These are phyloP conservation scores for Fusarium illudens DNA, from an alignment of 2,329 filamentous ascomycete genomes.

Conservation along the genomic window DNA sequence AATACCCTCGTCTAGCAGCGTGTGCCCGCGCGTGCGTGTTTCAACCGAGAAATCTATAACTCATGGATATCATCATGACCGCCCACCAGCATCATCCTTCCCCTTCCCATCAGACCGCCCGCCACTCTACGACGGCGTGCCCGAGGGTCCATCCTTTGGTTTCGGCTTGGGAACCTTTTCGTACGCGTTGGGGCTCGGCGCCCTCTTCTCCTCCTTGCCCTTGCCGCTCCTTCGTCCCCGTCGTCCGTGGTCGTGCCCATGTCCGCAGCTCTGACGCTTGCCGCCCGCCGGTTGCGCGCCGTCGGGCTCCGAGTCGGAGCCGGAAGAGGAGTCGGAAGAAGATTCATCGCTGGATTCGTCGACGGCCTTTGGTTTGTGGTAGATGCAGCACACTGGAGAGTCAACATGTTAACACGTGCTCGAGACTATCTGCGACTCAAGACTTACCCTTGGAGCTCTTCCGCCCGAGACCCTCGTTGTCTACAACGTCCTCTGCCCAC, in stretches of 20 bases:
- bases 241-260: conserved; percentile 40
- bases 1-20: not conserved
- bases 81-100: conserved; percentile 1
- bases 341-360: conserved; percentile 83
- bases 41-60: conserved; percentile 15
- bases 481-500: conserved; percentile 92
- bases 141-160: conserved; percentile 43
- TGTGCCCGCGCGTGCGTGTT: not conserved
- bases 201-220: conserved; percentile 51
- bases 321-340: conserved; percentile 66
- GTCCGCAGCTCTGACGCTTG: conserved; percentile 55
- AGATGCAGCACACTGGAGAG: conserved; percentile 92
- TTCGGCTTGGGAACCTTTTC: conserved; percentile 71
- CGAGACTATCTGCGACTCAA: not conserved
- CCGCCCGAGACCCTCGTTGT: conserved; percentile 93
- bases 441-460: conserved; percentile 89
- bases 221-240: conserved; percentile 45
- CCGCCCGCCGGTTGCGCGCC: conserved; percentile 39
- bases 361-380: conserved; percentile 82
- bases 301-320: conserved; percentile 54
- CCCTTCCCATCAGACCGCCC: not conserved
- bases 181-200: conserved; percentile 81
- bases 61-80: conserved; percentile 21
- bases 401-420: not conserved
- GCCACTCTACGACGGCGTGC: conserved; percentile 33